Evolutionary conservation across 352 stramenopile genomes (phyloP).

Genomic region (Pilasporangium apinafurcum): DNA sequence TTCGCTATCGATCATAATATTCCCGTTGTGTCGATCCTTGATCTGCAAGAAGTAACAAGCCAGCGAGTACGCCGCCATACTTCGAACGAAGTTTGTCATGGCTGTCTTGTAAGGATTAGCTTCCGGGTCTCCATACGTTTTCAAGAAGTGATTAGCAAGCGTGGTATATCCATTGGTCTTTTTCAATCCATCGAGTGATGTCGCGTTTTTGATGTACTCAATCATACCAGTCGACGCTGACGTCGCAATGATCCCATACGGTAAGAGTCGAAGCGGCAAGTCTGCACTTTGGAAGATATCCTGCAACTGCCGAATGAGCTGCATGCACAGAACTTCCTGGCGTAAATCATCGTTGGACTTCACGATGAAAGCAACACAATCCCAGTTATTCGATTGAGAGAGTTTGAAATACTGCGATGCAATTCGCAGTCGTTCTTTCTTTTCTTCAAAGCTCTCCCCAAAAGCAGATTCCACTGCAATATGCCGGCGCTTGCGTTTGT

Average conservation of each 20-base stretch:
- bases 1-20: conserved; percentile 98
- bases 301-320: conserved; percentile 94
- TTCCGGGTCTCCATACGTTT: conserved; percentile 87
- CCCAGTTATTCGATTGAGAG: conserved; percentile 34
- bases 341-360: conserved; percentile 98
- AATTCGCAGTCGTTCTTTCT: conserved; percentile 53
- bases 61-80: conserved; percentile 97
- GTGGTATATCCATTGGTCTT: conserved; percentile 80
- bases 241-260: conserved; percentile 96
- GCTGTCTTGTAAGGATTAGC: conserved; percentile 87
- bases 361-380: conserved; percentile 92
- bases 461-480: conserved; percentile 72
- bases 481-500: conserved; percentile 56
- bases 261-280: conserved; percentile 92
- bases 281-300: conserved; percentile 94
- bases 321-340: conserved; percentile 96
- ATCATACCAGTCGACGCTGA: conserved; percentile 94
- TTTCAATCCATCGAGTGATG: conserved; percentile 96
- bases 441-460: conserved; percentile 81
- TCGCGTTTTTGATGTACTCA: conserved; percentile 95
- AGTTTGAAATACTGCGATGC: conserved; percentile 32
- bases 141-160: conserved; percentile 89
- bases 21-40: conserved; percentile 99
- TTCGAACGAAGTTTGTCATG: conserved; percentile 96
- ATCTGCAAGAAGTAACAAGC: conserved; percentile 97